A percentile compares a stretch with the other conserved stretches of the same genome.
These are phyloP conservation scores for Fraxinus angustifolia DNA, from an alignment of 305 asterid species.

Conservation along the genomic window DNA sequence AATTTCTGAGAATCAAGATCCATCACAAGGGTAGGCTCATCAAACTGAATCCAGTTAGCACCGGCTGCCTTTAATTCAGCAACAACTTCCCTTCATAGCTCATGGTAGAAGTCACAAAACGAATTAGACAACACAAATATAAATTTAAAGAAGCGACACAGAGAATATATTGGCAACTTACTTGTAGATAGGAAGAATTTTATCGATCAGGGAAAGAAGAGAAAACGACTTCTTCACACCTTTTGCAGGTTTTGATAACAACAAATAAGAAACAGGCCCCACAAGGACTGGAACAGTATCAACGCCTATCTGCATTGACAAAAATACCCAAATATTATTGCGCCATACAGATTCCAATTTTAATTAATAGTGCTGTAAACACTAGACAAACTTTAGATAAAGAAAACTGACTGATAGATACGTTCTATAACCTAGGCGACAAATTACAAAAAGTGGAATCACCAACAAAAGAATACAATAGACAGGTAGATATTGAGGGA, in stretches of 20 bases:
- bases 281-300: constrained; percentile 63
- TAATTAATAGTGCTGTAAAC: neutral
- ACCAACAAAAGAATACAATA: neutral
- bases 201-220: constrained; percentile 53
- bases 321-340: constrained; percentile 6
- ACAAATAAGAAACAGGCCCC: constrained; percentile 60
- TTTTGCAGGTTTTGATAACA: constrained; percentile 57
- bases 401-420: neutral
- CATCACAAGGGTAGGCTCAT: constrained; percentile 65
- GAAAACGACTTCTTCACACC: constrained; percentile 53
- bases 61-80: constrained; percentile 64
- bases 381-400: neutral
- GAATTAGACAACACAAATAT: constrained; percentile 6
- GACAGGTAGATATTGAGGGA: neutral
- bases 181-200: constrained; percentile 65
- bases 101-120: constrained; percentile 21
- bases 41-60: constrained; percentile 67
- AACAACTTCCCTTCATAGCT: constrained; percentile 50
- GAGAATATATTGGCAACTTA: constrained; percentile 29
- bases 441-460: neutral
- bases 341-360: neutral
- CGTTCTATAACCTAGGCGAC: neutral
- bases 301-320: constrained; percentile 46
- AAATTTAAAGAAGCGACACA: neutral
- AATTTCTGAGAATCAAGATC: constrained; percentile 54